Base-by-base conservation (phyloP, 2,329 filamentous ascomycete genomes). In the Periglandula ipomoeae region DNA sequence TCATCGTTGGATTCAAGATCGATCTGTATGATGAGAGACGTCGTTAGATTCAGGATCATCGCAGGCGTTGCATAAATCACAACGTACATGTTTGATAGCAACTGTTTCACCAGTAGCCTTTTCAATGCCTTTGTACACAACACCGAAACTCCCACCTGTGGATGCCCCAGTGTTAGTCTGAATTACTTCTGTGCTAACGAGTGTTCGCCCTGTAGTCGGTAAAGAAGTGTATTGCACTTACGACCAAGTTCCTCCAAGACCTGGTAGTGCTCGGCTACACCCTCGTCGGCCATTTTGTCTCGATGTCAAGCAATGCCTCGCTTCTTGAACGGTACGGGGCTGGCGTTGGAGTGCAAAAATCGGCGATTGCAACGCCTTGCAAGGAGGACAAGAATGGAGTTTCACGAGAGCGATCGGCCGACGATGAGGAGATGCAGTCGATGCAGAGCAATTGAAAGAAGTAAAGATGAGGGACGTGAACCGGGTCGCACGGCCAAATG, bases 1-100 rank as follows among this genome's bases (percentile, higher is more conserved):
- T 98, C 93, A 67, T 95, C 91, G 73, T 89, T 97, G 50, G 91
- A 95, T 70, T 98, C 93, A 62, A 98, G 87, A 67, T 98, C 93
- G 66, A 98, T 97, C 89, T 97, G 24, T 30, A n/a, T 34, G n/a
- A n/a, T 3, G 8, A 15, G 17, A 26, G n/a, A 4, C 9, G 22
- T 23, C 22, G 37, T 50, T 47, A 50, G 51, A 35, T 15, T 8
- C 8, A 17, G 13, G 10, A 11, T 8, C 15, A 22, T 13, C 19
- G 13, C 7, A n/a, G 9, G 6, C 6, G 5, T 35, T 45, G 19
- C 26, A 32, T 2, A 17, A 4, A 8, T 32, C 22, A 46, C n/a
- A 6, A 70, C 85, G 62, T 74, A 93, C 89, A 75, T 95, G 89
- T 70, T 98, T 98, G 68, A 98, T 93, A 27, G 93, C 93, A 47